phyloP scores from a whole-genome alignment of 2,329 filamentous ascomycete species.

The Hypoxylon sp. region DNA sequence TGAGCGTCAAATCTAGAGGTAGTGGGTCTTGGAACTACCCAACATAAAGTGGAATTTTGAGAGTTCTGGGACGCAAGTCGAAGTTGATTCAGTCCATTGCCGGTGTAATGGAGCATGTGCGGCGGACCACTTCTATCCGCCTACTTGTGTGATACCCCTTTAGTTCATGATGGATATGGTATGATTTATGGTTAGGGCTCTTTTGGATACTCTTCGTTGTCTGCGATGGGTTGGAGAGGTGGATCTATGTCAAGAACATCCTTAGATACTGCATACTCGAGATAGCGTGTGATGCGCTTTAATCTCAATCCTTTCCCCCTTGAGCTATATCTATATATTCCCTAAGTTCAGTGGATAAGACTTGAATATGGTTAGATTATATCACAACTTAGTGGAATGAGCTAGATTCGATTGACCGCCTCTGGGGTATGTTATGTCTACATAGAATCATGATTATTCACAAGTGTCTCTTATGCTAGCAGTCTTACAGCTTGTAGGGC shows the following conservation, averaged over 20 bases:
- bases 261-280: constrained; percentile 7
- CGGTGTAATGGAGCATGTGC: constrained; percentile 17
- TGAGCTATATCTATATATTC: neutral
- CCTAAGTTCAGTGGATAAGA: too few species aligned
- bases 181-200: constrained; percentile 28
- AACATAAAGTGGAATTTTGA: neutral
- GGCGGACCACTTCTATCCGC: constrained; percentile 1
- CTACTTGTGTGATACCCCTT: constrained; percentile 40
- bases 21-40: neutral
- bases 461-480: too few species aligned
- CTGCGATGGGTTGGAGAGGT: neutral
- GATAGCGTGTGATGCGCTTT: constrained; percentile 1
- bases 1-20: constrained; percentile 44
- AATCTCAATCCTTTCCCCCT: neutral
- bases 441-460: too few species aligned
- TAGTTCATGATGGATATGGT: constrained; percentile 27
- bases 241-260: neutral
- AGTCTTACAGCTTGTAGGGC: too few species aligned
- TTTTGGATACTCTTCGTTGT: constrained; percentile 4
- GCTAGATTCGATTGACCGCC: too few species aligned
- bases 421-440: too few species aligned
- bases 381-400: too few species aligned
- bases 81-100: neutral
- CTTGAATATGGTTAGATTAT: too few species aligned
- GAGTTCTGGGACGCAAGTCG: neutral